Percentiles rank a stretch among this genome's conserved stretches.
Conservation (phyloP, 2,329 filamentous ascomycete species). For the Pseudogymnoascus sp. region DNA sequence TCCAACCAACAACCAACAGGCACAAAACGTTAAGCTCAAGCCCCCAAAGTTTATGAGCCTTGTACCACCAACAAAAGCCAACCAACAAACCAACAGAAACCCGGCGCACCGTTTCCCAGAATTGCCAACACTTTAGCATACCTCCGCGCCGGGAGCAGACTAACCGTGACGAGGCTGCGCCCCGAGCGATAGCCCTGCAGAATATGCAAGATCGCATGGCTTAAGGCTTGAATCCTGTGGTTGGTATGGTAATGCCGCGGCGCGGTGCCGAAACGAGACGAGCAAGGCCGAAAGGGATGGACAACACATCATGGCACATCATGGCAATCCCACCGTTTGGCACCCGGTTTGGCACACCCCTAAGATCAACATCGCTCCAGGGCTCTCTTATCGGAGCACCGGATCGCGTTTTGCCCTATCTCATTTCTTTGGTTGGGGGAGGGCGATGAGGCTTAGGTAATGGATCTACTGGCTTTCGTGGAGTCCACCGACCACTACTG, state of each 20-base stretch:
- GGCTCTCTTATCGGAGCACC: neutral
- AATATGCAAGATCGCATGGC: neutral
- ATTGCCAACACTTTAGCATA: neutral
- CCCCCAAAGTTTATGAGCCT: neutral
- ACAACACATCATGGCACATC: neutral
- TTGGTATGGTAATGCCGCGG: neutral
- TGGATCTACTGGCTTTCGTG: neutral
- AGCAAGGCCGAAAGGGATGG: neutral
- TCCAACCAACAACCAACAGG: neutral
- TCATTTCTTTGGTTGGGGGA: neutral
- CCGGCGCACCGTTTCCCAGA: neutral
- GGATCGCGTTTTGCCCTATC: neutral
- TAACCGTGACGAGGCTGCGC: neutral
- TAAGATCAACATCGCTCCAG: neutral
- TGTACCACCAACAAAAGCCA: neutral
- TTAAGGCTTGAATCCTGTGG: neutral
- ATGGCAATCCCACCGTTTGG: neutral
- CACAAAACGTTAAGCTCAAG: neutral
- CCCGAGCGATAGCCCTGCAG: neutral
- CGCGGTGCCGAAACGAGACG: neutral
- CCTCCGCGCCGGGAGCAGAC: neutral
- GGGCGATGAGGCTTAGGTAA: neutral
- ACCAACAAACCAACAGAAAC: neutral
- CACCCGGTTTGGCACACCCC: neutral
- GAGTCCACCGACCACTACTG: neutral